Evolutionary conservation across 805 yeast species (phyloP), one percentile per base, ranked within the genome.

Genomic region (Metschnikowia bowlesiae): DNA sequence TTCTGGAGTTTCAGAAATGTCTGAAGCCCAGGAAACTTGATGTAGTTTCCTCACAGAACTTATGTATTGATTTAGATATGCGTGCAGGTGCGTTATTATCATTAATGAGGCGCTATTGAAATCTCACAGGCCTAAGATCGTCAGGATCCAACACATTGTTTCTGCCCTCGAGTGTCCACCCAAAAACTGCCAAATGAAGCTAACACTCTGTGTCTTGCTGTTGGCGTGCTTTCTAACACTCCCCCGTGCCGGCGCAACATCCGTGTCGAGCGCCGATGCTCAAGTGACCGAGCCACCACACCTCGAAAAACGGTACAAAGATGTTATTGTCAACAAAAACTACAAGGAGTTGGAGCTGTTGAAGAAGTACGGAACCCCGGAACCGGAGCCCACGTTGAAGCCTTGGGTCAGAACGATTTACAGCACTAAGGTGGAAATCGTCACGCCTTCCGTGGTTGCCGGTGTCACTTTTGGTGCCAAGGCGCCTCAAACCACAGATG

Each of bases 321-420:
- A 65, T 7, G 67, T 61, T 35, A 63, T 70, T 30, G 49, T 66
- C 26, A 67, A 66, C 47, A 62, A 65, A 30, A 64, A 64, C 11
- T 69, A 67, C 55, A 54, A 62, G 48, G 59, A 65, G 39, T 44
- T 60, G 29, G 62, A 62, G 52, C 60, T 57, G 36, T 60, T 58
- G 44, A 58, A 59, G 52, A 50, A 42, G 5, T 46, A 56, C 8
- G 60, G 57, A 3, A 51, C 42, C n/a, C 37, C 53, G 13, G 31
- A 71, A 2, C 48, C 59, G 1, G 61, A 65, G 1, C 83, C 80
- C 4, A 48, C 53, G 9, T 50, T 53, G 32, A 71, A 70, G 49
- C 84, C 89, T 2, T 88, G 96, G 96, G 46, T 76, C 13, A 78
- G 96, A 64, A 87, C 95, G 0, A 78, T 87, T 42, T 82, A 82